phyloP scores from a whole-genome alignment of 163 green algal species.

The Chlamydomonas reinhardtii region DNA sequence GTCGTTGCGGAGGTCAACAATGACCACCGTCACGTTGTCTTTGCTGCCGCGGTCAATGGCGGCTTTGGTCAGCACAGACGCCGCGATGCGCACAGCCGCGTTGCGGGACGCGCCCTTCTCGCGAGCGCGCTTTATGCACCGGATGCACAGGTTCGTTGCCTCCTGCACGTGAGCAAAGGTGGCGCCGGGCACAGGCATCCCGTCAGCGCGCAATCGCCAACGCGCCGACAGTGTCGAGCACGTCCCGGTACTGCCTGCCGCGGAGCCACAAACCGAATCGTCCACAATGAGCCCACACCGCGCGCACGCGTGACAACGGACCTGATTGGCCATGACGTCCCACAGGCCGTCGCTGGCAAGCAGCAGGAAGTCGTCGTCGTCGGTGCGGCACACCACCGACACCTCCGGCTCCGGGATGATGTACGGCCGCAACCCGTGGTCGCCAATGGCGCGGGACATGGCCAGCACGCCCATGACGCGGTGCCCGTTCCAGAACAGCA shows the following conservation, averaged over 20 bases:
- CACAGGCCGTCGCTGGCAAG: slow-evolving; percentile 96
- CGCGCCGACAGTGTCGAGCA: too few relatives aligned
- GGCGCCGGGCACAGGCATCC: background rate
- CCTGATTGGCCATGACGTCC: slow-evolving; percentile 96
- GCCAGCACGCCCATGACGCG: slow-evolving; percentile 97
- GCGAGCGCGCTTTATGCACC: slow-evolving; percentile 83
- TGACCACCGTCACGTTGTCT: slow-evolving; percentile 82
- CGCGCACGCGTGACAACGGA: slow-evolving; percentile 9
- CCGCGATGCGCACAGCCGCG: slow-evolving; percentile 77
- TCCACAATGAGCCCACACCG: too few relatives aligned
- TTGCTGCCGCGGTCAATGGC: slow-evolving; percentile 87
- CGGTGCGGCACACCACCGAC: slow-evolving; percentile 78
- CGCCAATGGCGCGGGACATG: slow-evolving; percentile 95
- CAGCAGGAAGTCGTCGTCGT: slow-evolving; percentile 94
- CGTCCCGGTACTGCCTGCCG: too few relatives aligned
- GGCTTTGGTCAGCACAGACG: slow-evolving; percentile 85
- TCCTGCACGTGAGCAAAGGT: slow-evolving; percentile 57
- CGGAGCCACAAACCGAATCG: too few relatives aligned
- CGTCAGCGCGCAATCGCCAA: background rate
- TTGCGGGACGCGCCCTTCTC: slow-evolving; percentile 83
- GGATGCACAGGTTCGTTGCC: slow-evolving; percentile 86
- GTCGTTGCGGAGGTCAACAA: slow-evolving; percentile 56
- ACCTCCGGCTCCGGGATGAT: slow-evolving; percentile 96
- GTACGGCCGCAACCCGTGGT: slow-evolving; percentile 92
- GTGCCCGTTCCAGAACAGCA: slow-evolving; percentile 96